Evolutionary conservation across 495 filamentous ascomycete species (phyloP).

Genomic region (Lineolata rhizophorae): DNA sequence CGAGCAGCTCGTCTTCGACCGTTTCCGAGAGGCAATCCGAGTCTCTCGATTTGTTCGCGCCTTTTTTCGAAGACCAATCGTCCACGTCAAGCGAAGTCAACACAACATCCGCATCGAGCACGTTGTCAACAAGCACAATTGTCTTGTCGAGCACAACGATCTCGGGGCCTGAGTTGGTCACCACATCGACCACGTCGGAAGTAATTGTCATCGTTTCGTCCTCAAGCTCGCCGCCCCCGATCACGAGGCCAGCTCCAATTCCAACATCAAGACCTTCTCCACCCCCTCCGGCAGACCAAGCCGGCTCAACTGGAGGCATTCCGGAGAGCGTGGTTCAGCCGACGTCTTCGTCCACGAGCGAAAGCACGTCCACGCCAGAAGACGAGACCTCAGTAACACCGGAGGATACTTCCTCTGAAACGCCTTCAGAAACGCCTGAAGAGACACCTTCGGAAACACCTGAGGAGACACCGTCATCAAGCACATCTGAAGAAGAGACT

Average conservation of each 20-base stretch:
- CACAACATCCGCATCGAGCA: background rate
- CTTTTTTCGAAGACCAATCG: no score
- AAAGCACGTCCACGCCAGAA: background rate
- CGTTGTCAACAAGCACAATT: background rate
- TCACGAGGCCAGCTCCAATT: background rate
- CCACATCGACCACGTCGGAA: background rate
- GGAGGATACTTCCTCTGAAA: background rate
- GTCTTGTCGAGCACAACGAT: background rate
- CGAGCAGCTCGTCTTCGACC: background rate
- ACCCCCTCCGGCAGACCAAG: background rate
- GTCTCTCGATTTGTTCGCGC: background rate
- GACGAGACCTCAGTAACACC: background rate
- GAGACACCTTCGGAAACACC: background rate
- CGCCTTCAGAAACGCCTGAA: background rate
- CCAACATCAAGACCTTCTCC: background rate
- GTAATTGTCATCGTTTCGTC: background rate
- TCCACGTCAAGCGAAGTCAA: background rate
- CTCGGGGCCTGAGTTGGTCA: background rate
- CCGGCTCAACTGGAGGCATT: background rate
- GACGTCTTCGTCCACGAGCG: background rate
- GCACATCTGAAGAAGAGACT: no score
- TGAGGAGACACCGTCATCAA: no score
- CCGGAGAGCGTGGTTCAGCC: background rate
- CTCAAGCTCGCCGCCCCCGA: background rate
- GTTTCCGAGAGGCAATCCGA: background rate